Percentiles rank a stretch among this genome's conserved stretches.
Evolutionary conservation across 1,284 basidiomycete genomes (phyloP).

Genomic region (Trametes polyzona): DNA sequence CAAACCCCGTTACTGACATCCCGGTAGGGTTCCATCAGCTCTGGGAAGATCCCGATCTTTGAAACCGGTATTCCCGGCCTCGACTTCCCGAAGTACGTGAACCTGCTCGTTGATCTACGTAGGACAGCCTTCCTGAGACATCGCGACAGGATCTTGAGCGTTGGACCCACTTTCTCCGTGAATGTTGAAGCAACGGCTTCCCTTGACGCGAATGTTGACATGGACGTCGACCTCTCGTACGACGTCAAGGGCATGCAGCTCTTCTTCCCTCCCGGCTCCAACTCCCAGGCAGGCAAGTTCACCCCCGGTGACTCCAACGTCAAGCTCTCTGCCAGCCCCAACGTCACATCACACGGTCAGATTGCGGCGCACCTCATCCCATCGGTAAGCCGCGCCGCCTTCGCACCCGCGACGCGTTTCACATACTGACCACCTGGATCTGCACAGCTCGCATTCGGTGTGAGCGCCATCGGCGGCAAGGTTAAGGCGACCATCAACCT

Average conservation of each 20-base stretch:
- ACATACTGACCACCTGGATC: not conserved
- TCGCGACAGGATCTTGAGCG: constrained; percentile 33
- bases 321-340: constrained; percentile 45
- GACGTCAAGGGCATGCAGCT: constrained; percentile 41
- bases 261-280: constrained; percentile 44
- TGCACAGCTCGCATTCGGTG: constrained; percentile 43
- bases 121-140: not conserved
- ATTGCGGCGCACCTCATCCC: constrained; percentile 55
- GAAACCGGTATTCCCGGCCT: constrained; percentile 44
- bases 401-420: not conserved
- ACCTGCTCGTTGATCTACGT: not conserved
- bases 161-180: constrained; percentile 38
- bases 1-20: too few relatives aligned
- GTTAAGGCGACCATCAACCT: constrained; percentile 46
- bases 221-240: constrained; percentile 27
- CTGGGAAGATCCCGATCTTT: constrained; percentile 40
- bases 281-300: constrained; percentile 11
- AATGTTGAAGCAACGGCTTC: constrained; percentile 20
- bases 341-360: constrained; percentile 42
- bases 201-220: constrained; percentile 23
- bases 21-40: constrained; percentile 39
- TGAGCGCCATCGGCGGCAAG: constrained; percentile 42
- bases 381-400: constrained; percentile 26
- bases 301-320: constrained; percentile 38
- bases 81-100: constrained; percentile 37